Base-by-base conservation (phyloP, 148 eudicot genomes). In the Oxyria digyna region DNA sequence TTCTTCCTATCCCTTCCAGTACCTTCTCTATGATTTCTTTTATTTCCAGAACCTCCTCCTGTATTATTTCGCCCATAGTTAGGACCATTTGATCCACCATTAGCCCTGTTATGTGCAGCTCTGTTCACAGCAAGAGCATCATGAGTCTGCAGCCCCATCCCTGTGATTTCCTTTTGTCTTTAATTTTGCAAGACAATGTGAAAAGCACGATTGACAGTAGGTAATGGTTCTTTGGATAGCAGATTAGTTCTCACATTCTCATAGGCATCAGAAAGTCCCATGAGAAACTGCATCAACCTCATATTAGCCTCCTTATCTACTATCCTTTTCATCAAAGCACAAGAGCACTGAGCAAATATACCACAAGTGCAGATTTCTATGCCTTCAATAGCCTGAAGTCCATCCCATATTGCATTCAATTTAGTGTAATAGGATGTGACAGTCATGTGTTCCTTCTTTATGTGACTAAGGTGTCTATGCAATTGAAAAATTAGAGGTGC, bases 381-480 rank as follows among this genome's bases (percentile, higher is more conserved):
- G n/a, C n/a, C n/a, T n/a, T n/a, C n/a, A n/a, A n/a, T n/a, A n/a
- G 11, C 17, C 8, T 8, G 43, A 9, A 42, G 14, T 12, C 11
- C 45, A 42, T 42, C 45, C 45, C 45, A 42, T 4, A 12, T 12
- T 14, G 1, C 11, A 11, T 42, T 42, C 45, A 9, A 2, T 12
- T 42, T 42, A 8, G 13, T 14, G 11, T 42, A 42, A 12, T 42
- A 79, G 46, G 33, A 13, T 64, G 26, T 6, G 67, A 26, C 72
- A 31, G 35, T 18, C 42, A 18, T 26, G 65, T 24, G 67, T 33
- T 33, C 65, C 49, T 4, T 67, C 38, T 7, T 42, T 69, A 74
- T 23, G 6, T 72, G 71, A 24, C 59, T 75, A 12, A 75, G 69
- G 3, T 33, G 37, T 33, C 37, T 33, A 33, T 33, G 37, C 37